Conservation (phyloP, 2,329 filamentous ascomycete species). For the Podosphaera xanthii region DNA sequence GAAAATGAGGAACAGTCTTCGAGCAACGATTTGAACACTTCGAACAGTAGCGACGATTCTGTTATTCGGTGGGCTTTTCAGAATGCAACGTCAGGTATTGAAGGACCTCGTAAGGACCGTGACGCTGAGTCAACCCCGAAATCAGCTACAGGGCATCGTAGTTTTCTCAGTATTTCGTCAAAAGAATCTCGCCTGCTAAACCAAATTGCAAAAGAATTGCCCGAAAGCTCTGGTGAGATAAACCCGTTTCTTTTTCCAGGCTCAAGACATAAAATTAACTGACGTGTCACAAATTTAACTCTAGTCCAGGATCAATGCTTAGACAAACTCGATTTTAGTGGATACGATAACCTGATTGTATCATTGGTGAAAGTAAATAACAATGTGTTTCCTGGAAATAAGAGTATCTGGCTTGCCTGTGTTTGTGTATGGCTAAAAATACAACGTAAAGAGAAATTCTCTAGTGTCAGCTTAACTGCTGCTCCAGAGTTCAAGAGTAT, state of each 20-base stretch:
- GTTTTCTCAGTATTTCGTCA: constrained; percentile 2
- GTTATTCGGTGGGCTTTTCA: constrained; percentile 3
- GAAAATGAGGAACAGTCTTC: constrained; percentile 1
- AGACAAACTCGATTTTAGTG: not conserved
- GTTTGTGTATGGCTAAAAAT: constrained; percentile 11
- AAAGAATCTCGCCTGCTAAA: constrained; percentile 3
- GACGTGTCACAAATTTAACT: not conserved
- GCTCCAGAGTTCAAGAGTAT: constrained; percentile 11
- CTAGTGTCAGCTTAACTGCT: not conserved
- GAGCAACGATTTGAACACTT: constrained; percentile 1
- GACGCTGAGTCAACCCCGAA: not conserved
- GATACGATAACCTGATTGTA: constrained; percentile 6
- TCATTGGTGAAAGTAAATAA: constrained; percentile 8
- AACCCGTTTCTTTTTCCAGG: not conserved
- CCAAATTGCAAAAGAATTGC: constrained; percentile 2
- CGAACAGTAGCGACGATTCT: constrained; percentile 4
- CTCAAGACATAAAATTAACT: not conserved
- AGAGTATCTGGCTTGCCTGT: constrained; percentile 14
- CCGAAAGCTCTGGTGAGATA: not conserved
- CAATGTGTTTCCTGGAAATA: constrained; percentile 13
- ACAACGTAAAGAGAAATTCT: constrained; percentile 1
- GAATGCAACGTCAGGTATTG: not conserved
- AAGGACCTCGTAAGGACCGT: not conserved
- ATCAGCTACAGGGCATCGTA: not conserved
- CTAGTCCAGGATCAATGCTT: not conserved